A percentile compares a stretch with the other conserved stretches of the same genome.
Evolutionary conservation across 2,329 filamentous ascomycete species (phyloP).

Genomic region (Sphaerulina populicola): DNA sequence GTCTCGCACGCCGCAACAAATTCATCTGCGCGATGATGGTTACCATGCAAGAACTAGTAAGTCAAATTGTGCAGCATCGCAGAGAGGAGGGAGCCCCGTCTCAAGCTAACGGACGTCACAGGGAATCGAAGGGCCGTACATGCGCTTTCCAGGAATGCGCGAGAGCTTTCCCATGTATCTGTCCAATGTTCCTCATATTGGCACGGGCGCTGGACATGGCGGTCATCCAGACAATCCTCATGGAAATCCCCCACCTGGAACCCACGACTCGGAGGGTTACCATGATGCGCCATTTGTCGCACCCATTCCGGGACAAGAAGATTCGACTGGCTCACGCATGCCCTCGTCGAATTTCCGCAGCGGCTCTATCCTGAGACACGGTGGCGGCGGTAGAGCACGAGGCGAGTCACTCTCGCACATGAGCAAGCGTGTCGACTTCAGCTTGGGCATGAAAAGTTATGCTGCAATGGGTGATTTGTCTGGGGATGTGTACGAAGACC

Average conservation of each 20-base stretch:
- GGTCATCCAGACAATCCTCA: constrained; percentile 41
- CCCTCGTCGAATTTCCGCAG: constrained; percentile 32
- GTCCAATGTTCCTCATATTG: constrained; percentile 43
- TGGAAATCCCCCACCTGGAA: constrained; percentile 28
- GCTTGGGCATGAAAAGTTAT: constrained; percentile 53
- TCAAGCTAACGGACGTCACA: too few relatives aligned
- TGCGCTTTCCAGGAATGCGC: constrained; percentile 61
- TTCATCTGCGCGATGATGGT: constrained; percentile 89
- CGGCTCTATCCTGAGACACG: constrained; percentile 43
- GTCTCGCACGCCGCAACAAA: constrained; percentile 83
- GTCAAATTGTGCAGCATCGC: too few relatives aligned
- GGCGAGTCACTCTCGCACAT: constrained; percentile 52
- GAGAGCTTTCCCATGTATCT: constrained; percentile 60
- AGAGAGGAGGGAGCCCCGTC: too few relatives aligned
- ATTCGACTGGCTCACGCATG: constrained; percentile 14
- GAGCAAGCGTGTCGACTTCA: constrained; percentile 61
- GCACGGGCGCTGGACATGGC: constrained; percentile 37
- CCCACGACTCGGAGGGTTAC: constrained; percentile 19
- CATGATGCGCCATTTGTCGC: constrained; percentile 40
- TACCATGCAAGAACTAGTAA: constrained; percentile 61
- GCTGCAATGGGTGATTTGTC: constrained; percentile 51
- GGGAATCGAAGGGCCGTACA: constrained; percentile 75
- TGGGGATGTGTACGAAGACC: constrained; percentile 58
- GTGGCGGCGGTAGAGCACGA: constrained; percentile 38
- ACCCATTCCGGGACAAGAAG: constrained; percentile 23